Conservation (phyloP, 2,329 filamentous ascomycete genomes). For the Fusarium concolor region DNA sequence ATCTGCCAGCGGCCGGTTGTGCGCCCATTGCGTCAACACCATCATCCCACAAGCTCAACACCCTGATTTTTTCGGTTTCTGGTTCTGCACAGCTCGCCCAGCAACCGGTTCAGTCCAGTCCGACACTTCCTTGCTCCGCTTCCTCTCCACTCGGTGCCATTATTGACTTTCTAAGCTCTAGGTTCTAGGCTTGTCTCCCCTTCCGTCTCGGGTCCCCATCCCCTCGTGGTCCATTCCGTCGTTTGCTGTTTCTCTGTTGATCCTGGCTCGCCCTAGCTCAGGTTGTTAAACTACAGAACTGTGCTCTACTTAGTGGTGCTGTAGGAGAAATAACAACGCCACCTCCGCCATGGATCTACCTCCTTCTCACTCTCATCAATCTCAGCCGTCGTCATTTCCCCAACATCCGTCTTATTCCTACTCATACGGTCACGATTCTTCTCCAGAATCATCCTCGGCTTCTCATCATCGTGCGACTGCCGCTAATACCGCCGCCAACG, state of each 20-base stretch:
- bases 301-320: conserved; percentile 8
- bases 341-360: conserved; percentile 50
- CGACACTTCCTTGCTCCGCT: not conserved
- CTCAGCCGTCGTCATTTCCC: conserved; percentile 40
- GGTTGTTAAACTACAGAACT: conserved; percentile 12
- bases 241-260: conserved; percentile 23
- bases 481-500: conserved; percentile 34
- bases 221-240: conserved; percentile 30
- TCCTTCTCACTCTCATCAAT: conserved; percentile 39
- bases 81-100: conserved; percentile 28
- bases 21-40: conserved; percentile 49
- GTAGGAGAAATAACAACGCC: conserved; percentile 45
- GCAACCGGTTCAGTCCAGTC: conserved; percentile 14
- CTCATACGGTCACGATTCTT: conserved; percentile 40
- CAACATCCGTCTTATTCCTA: conserved; percentile 36
- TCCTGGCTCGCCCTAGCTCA: conserved; percentile 25
- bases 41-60: conserved; percentile 37
- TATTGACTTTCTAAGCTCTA: conserved; percentile 32
- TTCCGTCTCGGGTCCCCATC: conserved; percentile 22
- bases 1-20: conserved; percentile 34
- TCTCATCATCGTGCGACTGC: conserved; percentile 30
- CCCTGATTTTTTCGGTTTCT: conserved; percentile 30
- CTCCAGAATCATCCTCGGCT: conserved; percentile 36
- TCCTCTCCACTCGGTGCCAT: conserved; percentile 19
- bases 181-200: conserved; percentile 23